Evolutionary conservation across 495 filamentous ascomycete genomes (phyloP).

Genomic region (Aspergillus mulundensis): DNA sequence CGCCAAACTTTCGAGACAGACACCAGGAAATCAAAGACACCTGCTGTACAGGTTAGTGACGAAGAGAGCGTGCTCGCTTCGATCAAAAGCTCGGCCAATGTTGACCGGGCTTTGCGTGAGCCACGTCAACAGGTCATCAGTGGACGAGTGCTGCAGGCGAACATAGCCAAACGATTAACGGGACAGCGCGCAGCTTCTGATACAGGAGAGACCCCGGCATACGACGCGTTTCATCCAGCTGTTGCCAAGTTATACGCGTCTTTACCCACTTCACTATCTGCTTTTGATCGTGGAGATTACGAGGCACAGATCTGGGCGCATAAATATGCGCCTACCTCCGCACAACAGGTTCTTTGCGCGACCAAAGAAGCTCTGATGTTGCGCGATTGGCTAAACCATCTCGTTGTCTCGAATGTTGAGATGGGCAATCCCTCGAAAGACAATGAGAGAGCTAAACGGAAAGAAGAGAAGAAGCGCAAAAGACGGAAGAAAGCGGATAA

Average conservation of each 20-base stretch:
- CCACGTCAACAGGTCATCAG: constrained; percentile 35
- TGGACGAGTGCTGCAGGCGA: constrained; percentile 29
- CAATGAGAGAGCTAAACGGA: constrained; percentile 40
- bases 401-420: constrained; percentile 71
- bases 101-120: constrained; percentile 22
- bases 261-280: constrained; percentile 58
- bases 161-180: constrained; percentile 34
- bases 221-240: constrained; percentile 46
- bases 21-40: constrained; percentile 37
- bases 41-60: constrained; percentile 27
- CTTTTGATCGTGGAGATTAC: constrained; percentile 76
- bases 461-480: constrained; percentile 51
- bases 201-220: background rate
- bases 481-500: constrained; percentile 64
- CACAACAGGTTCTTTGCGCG: constrained; percentile 71
- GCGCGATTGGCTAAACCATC: constrained; percentile 75
- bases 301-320: constrained; percentile 73
- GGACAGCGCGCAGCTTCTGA: background rate
- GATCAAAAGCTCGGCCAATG: background rate
- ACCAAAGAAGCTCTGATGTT: constrained; percentile 68
- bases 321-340: constrained; percentile 76
- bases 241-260: constrained; percentile 56
- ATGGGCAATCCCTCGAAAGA: constrained; percentile 47
- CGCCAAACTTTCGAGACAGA: constrained; percentile 6
- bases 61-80: constrained; percentile 31